Evolutionary conservation across 495 filamentous ascomycete species (phyloP).

Genomic region (Amphirosellinia nigrospora): DNA sequence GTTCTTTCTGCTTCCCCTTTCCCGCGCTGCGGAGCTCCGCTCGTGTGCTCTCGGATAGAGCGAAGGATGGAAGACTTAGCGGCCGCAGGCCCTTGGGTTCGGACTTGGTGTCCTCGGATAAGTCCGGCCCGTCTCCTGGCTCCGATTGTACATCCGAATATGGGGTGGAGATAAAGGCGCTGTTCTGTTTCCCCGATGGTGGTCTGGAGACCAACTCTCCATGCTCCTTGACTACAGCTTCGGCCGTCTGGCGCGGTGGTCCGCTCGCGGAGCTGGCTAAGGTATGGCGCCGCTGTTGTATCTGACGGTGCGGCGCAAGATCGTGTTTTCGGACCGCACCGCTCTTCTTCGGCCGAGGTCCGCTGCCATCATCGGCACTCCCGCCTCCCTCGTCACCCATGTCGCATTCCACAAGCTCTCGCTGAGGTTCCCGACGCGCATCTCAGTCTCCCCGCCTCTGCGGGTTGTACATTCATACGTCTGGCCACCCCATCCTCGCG

Average conservation of each 20-base stretch:
- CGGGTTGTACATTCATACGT: not conserved
- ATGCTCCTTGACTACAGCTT: not conserved
- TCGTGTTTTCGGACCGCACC: not conserved
- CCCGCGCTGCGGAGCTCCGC: constrained; percentile 4
- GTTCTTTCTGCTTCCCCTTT: not conserved
- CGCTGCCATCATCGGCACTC: not conserved
- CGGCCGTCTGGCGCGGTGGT: not conserved
- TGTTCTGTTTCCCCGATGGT: not conserved
- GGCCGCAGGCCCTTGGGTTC: constrained; percentile 3
- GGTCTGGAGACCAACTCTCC: not conserved
- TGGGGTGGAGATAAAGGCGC: not conserved
- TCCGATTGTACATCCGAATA: not conserved
- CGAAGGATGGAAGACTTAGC: not conserved
- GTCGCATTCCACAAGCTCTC: constrained; percentile 11
- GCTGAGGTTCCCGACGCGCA: not conserved
- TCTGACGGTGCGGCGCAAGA: not conserved
- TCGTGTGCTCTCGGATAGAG: constrained; percentile 14
- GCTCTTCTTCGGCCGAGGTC: not conserved
- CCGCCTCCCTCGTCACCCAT: not conserved
- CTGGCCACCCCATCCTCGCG: not conserved
- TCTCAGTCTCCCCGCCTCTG: not conserved
- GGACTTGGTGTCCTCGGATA: not conserved
- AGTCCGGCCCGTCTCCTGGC: not conserved
- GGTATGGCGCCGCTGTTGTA: not conserved
- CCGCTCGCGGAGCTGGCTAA: not conserved